phyloP scores from a whole-genome alignment of 2,329 filamentous ascomycete genomes.

The Aspergillus luchuensis region DNA sequence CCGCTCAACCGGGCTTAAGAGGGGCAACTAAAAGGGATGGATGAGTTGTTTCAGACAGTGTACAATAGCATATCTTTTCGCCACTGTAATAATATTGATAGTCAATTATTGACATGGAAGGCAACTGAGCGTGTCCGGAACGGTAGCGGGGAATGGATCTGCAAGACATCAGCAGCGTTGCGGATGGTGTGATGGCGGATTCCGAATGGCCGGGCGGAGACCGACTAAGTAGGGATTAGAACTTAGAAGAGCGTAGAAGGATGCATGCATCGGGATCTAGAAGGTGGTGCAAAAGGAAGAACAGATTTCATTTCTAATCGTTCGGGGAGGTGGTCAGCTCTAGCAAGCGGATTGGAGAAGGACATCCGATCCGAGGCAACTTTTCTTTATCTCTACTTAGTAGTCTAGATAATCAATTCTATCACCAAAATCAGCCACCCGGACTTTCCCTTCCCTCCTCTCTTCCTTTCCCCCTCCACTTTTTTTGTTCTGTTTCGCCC shows the following conservation, averaged over 20 bases:
- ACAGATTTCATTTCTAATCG: background rate
- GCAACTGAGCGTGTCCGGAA: background rate
- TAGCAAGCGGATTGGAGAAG: background rate
- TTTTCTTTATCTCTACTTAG: background rate
- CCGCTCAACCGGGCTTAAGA: conserved; percentile 44
- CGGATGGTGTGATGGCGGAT: conserved; percentile 4
- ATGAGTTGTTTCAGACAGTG: background rate
- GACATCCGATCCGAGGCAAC: background rate
- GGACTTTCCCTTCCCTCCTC: background rate
- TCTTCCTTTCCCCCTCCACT: background rate
- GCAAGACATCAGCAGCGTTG: conserved; percentile 2
- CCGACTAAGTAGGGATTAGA: background rate
- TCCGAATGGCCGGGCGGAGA: background rate
- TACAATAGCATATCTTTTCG: background rate
- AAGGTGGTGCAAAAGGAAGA: background rate
- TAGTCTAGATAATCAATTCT: background rate
- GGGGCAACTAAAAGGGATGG: background rate
- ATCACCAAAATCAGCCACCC: conserved; percentile 1
- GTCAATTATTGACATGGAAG: background rate
- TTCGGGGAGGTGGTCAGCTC: background rate
- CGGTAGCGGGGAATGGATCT: conserved; percentile 5
- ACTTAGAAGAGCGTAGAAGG: background rate
- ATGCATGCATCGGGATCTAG: background rate
- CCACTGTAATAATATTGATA: conserved; percentile 1
- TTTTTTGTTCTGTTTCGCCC: conserved; percentile 1